Evolutionary conservation across 2,329 filamentous ascomycete genomes (phyloP).

Genomic region (Botrytis medusae): DNA sequence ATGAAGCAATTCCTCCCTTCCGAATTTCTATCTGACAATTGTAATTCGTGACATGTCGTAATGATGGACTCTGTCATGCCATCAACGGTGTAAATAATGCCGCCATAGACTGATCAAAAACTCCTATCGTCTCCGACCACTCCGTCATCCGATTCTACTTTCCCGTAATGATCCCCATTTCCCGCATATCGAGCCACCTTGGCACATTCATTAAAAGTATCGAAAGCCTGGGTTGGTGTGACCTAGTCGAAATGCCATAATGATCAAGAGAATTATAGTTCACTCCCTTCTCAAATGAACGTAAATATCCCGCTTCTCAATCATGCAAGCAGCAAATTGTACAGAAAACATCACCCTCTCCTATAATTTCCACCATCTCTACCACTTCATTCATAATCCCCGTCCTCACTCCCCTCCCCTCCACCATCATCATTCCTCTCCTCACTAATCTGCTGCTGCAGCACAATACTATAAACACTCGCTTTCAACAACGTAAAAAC

Average conservation of each 20-base stretch:
- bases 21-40: constrained; percentile 17
- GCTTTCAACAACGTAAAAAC: constrained; percentile 97
- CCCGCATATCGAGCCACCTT: too few species aligned
- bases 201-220: neutral
- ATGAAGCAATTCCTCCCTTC: constrained; percentile 12
- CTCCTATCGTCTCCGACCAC: neutral
- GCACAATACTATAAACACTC: constrained; percentile 96
- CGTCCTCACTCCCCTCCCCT: constrained; percentile 14
- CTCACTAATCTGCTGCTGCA: constrained; percentile 85
- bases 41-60: neutral
- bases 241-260: neutral
- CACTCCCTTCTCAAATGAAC: neutral
- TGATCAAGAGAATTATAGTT: neutral
- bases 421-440: constrained; percentile 26
- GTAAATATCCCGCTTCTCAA: too few species aligned
- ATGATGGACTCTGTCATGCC: neutral
- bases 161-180: neutral
- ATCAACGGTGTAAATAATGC: neutral
- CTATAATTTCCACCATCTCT: neutral
- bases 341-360: neutral
- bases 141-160: too few species aligned
- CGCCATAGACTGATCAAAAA: neutral
- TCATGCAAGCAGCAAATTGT: neutral
- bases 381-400: neutral
- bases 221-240: neutral